Base-by-base conservation (phyloP, 2,329 filamentous ascomycete genomes). In the Aspergillus japonicus region DNA sequence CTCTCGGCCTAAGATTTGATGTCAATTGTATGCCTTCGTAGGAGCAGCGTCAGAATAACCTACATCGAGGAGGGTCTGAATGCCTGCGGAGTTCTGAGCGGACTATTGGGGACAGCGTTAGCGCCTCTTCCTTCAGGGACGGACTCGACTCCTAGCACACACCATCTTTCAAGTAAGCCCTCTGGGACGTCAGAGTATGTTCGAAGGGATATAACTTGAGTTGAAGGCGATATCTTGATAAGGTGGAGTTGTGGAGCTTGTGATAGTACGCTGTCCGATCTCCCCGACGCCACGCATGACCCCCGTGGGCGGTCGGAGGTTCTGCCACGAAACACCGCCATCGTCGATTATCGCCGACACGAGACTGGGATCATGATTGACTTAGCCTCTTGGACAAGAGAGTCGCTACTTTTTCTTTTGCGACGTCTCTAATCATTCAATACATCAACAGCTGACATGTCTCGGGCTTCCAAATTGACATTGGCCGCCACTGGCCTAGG, bases 11-110 rank as follows among this genome's bases (percentile, higher is more conserved):
- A 69, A 7, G 16, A 55, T 31, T 6, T 47, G 3, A 39, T 47
- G 49, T 66, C 44, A 66, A 54, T 62, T 62, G 47, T 57, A 42
- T 48, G 55, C 3, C n/a, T 31, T 24, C 8, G 21, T 44, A 31
- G 26, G 19, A 8, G 47, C n/a, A 24, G 35, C 56, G 19, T 35
- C 52, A 59, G 26, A 21, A 52, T 60, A 62, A 75, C 89, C 73
- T 89, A 99, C 95, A 81, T 98, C 95, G 81, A 99, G 92, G 74
- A 99, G 88, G 75, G 94, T 98, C 82, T 98, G 94, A 77, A 99
- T 99, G 79, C 95, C 95, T 73, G 91, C 89, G 68, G 95, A 98
- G 84, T 98, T 98, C 82, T 98, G 95, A 75, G 94, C 95, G 77
- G 95, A 95, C 94, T 98, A 74, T 70, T 64, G 55, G 55, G 39